Evolutionary conservation across 805 yeast species (phyloP), one percentile per base, ranked within the genome.

Genomic region (Gaillardinia entomophila): DNA sequence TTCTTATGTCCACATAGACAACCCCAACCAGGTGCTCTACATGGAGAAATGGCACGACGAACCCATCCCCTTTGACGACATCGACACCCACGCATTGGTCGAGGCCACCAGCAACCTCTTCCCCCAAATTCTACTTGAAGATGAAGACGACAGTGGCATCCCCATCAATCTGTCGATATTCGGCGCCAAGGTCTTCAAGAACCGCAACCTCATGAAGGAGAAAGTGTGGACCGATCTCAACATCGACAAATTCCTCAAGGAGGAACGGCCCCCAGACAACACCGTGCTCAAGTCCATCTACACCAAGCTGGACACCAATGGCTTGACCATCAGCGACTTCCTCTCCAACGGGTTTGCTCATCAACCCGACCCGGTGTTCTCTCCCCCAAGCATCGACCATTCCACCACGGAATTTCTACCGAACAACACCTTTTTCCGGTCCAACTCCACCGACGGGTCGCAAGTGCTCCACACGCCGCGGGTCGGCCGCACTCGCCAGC

Each of bases 11-110:
- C 71, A 66, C 38, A 53, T 64, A 29, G 57, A 49, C 29, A 54
- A 64, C 42, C 52, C 58, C 30, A 62, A 62, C 43, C 66, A 60
- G 39, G 67, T 64, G 23, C 38, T 62, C 1, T 61, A 57, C 35
- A 60, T 62, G 55, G 71, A 66, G 35, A 53, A 54, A 20, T 66
- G 72, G 72, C 43, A 43, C 10, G 63, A 62, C 28, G 66, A 62
- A 14, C 53, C 60, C 2, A 53, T 66, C 18, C 62, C 68, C 1
- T 65, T 50, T 34, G 67, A 66, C 34, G 69, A 62, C 27, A 62
- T 66, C 13, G 71, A 66, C 34, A 64, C 71, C 16, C 54, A 51
- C 12, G 39, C 53, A 8, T 46, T 66, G 13, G 38, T 60, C 19
- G 70, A 66, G 19, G 63, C 62, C 4, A 61, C 69, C 3, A 37